phyloP scores from a whole-genome alignment of 225 moss, liverwort and hornwort genomes.

The Straminergon stramineum region DNA sequence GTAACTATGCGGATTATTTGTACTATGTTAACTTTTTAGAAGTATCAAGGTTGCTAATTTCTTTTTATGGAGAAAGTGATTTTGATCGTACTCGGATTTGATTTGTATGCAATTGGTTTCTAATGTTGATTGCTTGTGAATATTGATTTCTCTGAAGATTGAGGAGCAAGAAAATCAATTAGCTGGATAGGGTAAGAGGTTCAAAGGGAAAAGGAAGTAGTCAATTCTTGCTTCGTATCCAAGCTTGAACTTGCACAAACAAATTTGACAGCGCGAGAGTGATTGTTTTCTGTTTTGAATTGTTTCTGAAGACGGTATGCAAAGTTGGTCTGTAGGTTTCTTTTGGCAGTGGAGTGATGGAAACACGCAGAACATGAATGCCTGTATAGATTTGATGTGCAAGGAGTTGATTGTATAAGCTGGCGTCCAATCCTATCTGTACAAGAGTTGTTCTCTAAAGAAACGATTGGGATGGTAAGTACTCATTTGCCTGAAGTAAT shows the following conservation, averaged over 20 bases:
- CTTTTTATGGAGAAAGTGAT: accelerated
- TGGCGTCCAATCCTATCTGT: neutral
- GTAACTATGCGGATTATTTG: accelerated
- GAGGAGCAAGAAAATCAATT: neutral
- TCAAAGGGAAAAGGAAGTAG: neutral
- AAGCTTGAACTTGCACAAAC: neutral
- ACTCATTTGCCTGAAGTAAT: neutral
- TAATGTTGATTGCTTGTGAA: neutral
- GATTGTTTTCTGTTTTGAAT: neutral
- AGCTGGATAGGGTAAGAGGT: neutral
- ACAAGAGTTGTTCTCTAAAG: neutral
- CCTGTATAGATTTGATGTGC: neutral
- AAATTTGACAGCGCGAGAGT: neutral
- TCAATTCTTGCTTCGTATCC: neutral
- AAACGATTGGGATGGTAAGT: neutral
- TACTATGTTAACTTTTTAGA: neutral
- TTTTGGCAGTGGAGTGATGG: neutral
- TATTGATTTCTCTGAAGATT: neutral
- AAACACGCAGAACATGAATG: neutral
- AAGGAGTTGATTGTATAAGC: neutral
- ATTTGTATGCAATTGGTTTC: no score
- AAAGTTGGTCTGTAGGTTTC: neutral
- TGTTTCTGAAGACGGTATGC: neutral
- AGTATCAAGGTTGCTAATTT: accelerated
- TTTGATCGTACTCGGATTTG: neutral